Evolutionary conservation across 2,329 filamentous ascomycete genomes (phyloP), one percentile per base, ranked within the genome.

Genomic region (Neofusicoccum parvum): DNA sequence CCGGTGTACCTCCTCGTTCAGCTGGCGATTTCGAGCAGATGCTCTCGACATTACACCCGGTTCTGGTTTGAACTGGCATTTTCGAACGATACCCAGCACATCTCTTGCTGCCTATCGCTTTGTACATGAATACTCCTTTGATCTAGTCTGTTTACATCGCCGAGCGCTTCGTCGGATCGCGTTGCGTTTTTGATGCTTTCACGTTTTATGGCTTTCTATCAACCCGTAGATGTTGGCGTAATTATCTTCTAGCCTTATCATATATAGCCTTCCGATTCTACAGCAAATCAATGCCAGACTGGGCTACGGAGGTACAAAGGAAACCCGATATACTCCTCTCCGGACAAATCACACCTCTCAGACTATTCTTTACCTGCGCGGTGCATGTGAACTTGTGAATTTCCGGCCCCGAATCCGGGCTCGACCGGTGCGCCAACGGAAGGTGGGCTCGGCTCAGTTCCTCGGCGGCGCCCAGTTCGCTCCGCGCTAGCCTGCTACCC

Each of bases 41-140:
- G 11, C 11, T 39, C 37, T 12, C 37, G 14, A 15, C 15, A 23
- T 45, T 59, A 39, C 39, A 45, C 53, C 45, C 23, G 9, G 12
- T 27, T 43, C 50, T 27, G 37, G 43, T n/a, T 41, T 43, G 53
- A 27, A 41, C 54, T 45, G 37, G 15, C 15, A 50, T 17, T 46
- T 56, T 46, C 23, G n/a, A 46, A 45, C 54, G 54, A 59, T 59
- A 59, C 39, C 54, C 54, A 59, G 54, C 54, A 59, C 37, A 36
- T 20, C 36, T 34, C 37, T 23, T 59, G 54, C 23, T 39, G 54
- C 34, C 39, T 59, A 45, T 59, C 54, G 54, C 54, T 59, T 45
- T 59, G 54, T 59, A 45, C 39, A 59, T 45, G 54, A 59, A 45
- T 27, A 15, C 39, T 43, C 23, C 23, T 41, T 46, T 45, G 39